phyloP scores from a whole-genome alignment of 495 filamentous ascomycete species.

The Aspergillus avenaceus region DNA sequence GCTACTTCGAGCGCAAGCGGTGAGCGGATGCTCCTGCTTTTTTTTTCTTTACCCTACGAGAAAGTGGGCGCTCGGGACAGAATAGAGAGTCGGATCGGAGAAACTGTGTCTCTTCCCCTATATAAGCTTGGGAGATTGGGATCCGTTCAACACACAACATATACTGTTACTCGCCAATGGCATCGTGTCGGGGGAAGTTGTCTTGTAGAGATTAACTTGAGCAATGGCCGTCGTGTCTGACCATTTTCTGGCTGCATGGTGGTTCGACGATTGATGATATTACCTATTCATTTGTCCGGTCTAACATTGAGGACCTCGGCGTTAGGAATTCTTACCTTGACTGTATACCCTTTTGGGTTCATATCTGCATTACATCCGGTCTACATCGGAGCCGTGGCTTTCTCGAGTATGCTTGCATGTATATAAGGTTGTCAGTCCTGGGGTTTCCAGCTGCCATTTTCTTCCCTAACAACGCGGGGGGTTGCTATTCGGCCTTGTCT shows the following conservation, averaged over 20 bases:
- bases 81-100: too few relatives aligned
- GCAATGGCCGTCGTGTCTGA: neutral
- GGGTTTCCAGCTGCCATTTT: neutral
- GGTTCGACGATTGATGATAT: conserved; percentile 12
- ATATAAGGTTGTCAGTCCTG: conserved; percentile 5
- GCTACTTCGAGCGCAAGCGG: conserved; percentile 84
- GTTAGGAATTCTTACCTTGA: conserved; percentile 9
- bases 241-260: neutral
- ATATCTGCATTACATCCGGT: conserved; percentile 1
- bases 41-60: too few relatives aligned
- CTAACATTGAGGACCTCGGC: conserved; percentile 1
- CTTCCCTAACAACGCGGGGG: neutral
- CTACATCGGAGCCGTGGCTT: neutral
- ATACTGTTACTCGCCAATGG: neutral
- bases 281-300: neutral
- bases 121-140: neutral
- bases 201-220: neutral
- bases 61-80: too few relatives aligned
- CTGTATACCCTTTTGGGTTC: conserved; percentile 10
- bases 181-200: neutral
- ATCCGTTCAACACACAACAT: neutral
- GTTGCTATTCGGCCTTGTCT: neutral
- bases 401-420: conserved; percentile 5
- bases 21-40: conserved; percentile 32
- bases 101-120: neutral